These are phyloP conservation scores for Candida argentea DNA, from an alignment of 805 yeast species.

Conservation along the genomic window DNA sequence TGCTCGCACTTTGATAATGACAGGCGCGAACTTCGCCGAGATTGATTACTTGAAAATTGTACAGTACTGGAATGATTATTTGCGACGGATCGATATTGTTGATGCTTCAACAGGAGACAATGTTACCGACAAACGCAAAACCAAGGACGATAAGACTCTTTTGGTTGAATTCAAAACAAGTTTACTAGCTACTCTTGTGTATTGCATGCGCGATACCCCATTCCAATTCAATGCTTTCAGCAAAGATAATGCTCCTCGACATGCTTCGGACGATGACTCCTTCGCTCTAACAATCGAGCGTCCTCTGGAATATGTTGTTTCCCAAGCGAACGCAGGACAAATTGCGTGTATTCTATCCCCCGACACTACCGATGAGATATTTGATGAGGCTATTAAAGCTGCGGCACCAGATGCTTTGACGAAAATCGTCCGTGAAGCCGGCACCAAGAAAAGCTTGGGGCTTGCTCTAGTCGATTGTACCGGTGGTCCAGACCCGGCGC, in stretches of 20 bases:
- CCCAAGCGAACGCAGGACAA: slow-evolving; percentile 7
- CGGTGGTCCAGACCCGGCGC: slow-evolving; percentile 5
- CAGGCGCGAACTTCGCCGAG: slow-evolving; percentile 20
- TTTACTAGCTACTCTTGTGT: slow-evolving; percentile 44
- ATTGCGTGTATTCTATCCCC: slow-evolving; percentile 31
- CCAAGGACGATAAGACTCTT: slow-evolving; percentile 26
- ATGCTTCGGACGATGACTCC: slow-evolving; percentile 5
- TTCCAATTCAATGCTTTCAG: slow-evolving; percentile 19
- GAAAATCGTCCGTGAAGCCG: slow-evolving; percentile 35
- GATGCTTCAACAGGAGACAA: slow-evolving; percentile 23
- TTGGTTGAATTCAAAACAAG: slow-evolving; percentile 43
- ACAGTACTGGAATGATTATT: slow-evolving; percentile 34
- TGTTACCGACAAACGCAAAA: slow-evolving; percentile 23
- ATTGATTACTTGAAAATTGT: slow-evolving; percentile 29
- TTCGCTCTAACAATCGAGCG: slow-evolving; percentile 11
- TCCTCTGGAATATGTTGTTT: slow-evolving; percentile 26
- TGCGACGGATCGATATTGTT: slow-evolving; percentile 34
- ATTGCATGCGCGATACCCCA: slow-evolving; percentile 28
- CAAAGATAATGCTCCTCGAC: slow-evolving; percentile 8
- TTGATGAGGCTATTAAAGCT: slow-evolving; percentile 28
- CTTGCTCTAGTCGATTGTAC: slow-evolving; percentile 41
- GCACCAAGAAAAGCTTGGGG: slow-evolving; percentile 44
- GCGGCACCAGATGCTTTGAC: slow-evolving; percentile 33
- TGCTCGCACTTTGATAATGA: slow-evolving; percentile 21
- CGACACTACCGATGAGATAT: slow-evolving; percentile 31